These are phyloP conservation scores for Trypanosoma cruzi DNA, from an alignment of 208 protist genomes.

Conservation along the genomic window DNA sequence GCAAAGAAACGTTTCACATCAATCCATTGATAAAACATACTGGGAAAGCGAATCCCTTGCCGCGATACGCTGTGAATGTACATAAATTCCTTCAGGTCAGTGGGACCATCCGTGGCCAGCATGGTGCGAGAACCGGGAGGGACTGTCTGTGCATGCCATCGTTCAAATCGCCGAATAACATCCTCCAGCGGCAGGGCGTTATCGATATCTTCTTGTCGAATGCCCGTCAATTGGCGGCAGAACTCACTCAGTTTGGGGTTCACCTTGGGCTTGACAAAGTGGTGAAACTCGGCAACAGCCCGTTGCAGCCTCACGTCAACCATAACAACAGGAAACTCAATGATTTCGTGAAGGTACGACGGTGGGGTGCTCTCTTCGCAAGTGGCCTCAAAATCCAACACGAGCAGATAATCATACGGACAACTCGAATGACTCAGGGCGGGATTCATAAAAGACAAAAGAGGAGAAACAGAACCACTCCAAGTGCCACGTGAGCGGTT, in stretches of 20 bases:
- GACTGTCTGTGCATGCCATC: slow-evolving; percentile 72
- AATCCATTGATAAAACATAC: slow-evolving; percentile 85
- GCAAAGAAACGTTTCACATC: slow-evolving; percentile 89
- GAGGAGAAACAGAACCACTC: slow-evolving; percentile 24
- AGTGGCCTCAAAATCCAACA: slow-evolving; percentile 93
- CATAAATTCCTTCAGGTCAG: slow-evolving; percentile 89
- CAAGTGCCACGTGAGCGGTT: slow-evolving; percentile 33
- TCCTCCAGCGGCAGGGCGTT: slow-evolving; percentile 63
- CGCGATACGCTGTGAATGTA: slow-evolving; percentile 71
- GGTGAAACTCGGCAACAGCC: slow-evolving; percentile 84
- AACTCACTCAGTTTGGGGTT: slow-evolving; percentile 89
- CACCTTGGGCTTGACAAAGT: slow-evolving; percentile 85
- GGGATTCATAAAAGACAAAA: slow-evolving; percentile 21
- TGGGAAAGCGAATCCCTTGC: slow-evolving; percentile 80
- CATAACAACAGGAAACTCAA: slow-evolving; percentile 95
- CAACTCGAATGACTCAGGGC: slow-evolving; percentile 28
- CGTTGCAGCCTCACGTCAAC: slow-evolving; percentile 72
- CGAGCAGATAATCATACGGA: slow-evolving; percentile 91
- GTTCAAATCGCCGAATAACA: slow-evolving; percentile 82
- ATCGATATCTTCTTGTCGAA: slow-evolving; percentile 91
- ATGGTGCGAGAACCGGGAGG: slow-evolving; percentile 54
- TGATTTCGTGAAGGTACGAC: slow-evolving; percentile 94
- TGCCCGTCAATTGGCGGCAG: slow-evolving; percentile 93
- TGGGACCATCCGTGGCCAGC: slow-evolving; percentile 83
- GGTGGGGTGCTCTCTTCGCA: slow-evolving; percentile 79